Evolutionary conservation across 768 basidiomycete species (phyloP).

Genomic region (Strobilomyces confusus): DNA sequence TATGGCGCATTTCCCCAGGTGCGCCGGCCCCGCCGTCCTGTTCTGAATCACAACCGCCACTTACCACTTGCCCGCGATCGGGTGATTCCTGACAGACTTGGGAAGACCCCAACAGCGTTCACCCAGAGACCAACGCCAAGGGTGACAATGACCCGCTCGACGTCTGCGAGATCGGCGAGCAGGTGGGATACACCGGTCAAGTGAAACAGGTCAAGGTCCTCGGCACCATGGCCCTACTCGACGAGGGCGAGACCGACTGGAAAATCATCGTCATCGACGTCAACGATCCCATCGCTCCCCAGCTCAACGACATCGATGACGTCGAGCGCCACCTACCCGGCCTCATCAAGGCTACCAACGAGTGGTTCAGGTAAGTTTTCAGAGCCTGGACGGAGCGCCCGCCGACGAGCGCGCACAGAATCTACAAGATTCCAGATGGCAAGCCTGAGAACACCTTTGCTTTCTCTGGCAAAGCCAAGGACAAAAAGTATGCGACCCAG

Average conservation of each 20-base stretch:
- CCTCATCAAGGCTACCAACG: slow-evolving; percentile 93
- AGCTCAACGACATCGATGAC: slow-evolving; percentile 98
- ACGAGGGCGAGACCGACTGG: slow-evolving; percentile 99
- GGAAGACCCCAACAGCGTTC: slow-evolving; percentile 86
- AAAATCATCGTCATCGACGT: slow-evolving; percentile 99
- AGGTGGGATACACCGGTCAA: slow-evolving; percentile 94
- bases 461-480: slow-evolving; percentile 99
- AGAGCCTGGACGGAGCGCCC: background rate
- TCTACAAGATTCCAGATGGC: slow-evolving; percentile 95
- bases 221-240: slow-evolving; percentile 98
- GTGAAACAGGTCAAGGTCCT: slow-evolving; percentile 99
- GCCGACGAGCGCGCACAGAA: slow-evolving; percentile 41
- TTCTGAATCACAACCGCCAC: background rate
- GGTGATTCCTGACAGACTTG: slow-evolving; percentile 63
- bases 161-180: slow-evolving; percentile 99
- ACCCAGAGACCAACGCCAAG: slow-evolving; percentile 97
- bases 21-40: slow-evolving; percentile 15
- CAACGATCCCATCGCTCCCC: slow-evolving; percentile 89
- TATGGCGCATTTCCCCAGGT: slow-evolving; percentile 99
- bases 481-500: slow-evolving; percentile 99
- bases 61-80: background rate
- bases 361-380: slow-evolving; percentile 88
- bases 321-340: slow-evolving; percentile 98
- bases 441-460: slow-evolving; percentile 98
- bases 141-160: slow-evolving; percentile 99